These are phyloP conservation scores for Coemansia sp. DNA, from an alignment of 192 early-diverging fungal genomes.

Conservation along the genomic window DNA sequence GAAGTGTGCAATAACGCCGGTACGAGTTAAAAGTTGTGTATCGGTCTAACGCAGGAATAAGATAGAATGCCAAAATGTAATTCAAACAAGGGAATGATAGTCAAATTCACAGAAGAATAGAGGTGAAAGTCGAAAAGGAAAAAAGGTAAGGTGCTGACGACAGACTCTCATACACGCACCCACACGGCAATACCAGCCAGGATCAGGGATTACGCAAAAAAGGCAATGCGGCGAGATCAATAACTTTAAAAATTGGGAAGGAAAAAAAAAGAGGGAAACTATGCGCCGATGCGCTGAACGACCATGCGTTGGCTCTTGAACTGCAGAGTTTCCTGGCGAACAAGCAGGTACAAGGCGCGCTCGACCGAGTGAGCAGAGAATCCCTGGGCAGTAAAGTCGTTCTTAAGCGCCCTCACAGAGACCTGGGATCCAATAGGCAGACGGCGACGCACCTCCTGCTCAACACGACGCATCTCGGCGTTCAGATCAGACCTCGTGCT, in stretches of 20 bases:
- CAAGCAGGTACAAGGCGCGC: conserved; percentile 76
- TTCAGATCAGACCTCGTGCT: conserved; percentile 71
- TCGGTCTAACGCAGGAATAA: no score
- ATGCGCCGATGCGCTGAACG: conserved; percentile 54
- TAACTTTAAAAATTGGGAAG: background rate
- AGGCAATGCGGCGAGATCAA: no score
- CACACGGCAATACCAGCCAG: no score
- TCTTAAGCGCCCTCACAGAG: conserved; percentile 59
- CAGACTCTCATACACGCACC: no score
- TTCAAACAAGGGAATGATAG: background rate
- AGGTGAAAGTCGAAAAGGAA: background rate
- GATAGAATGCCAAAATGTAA: background rate
- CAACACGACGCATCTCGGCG: conserved; percentile 73
- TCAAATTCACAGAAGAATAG: background rate
- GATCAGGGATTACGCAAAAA: no score
- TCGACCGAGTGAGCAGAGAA: conserved; percentile 58
- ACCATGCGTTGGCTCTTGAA: conserved; percentile 73
- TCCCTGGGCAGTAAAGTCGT: conserved; percentile 56
- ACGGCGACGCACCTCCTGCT: conserved; percentile 80
- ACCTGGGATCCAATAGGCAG: conserved; percentile 85
- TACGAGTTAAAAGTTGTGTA: no score
- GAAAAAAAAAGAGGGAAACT: background rate
- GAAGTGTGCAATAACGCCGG: background rate
- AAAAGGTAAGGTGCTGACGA: background rate
- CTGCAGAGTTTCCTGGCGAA: conserved; percentile 76